Base-by-base conservation (phyloP, 176 grass and related monocot genomes). In the Dendrocalamus sinicus region DNA sequence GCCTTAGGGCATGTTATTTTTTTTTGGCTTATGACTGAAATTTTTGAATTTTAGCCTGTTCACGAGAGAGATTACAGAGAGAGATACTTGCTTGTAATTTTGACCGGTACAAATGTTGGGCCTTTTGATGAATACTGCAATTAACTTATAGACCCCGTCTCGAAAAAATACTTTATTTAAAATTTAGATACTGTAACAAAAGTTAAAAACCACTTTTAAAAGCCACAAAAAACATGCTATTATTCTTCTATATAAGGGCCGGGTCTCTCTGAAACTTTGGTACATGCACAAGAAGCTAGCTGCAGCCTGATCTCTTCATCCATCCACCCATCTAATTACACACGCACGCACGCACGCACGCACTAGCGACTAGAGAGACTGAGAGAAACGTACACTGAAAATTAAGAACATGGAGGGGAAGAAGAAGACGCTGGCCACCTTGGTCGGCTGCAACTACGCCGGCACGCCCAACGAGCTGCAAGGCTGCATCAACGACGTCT, bases 401-500 rank as follows among this genome's bases (percentile, higher is more conserved):
- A 71, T 5, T 51, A 57, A 57, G 52, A 78, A 48, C 16, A 85
- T 83, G 83, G 71, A 86, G 60, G 57, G n/a, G 2, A 23, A 11
- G 9, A 17, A 8, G 69, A 84, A 30, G 77, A 90, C 82, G 86
- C 57, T 95, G 17, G 95, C 93, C 3, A 90, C 85, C 9, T 65
- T 98, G 89, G 95, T 98, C 1, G 93, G 93, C 22, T 95, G 95
- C 93, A 98, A 95, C 85, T 98, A 98, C 85, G 76, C 50, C 10
- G 89, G 91, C 65, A 93, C 86, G 22, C 61, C 12, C 16, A 20
- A 91, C 67, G 87, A 91, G 70, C 87, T 98, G 32, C 85, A 77
- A 4, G 95, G 95, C 73, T 98, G 95, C 93, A 93, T 98, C 87
- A 98, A 98, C 81, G 95, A 98, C 90, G 95, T 91, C 32, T 22